A percentile compares a stretch with the other conserved stretches of the same genome.
Evolutionary conservation across 169 alveolate genomes (phyloP).

Genomic region (Cryptosporidium baileyi): DNA sequence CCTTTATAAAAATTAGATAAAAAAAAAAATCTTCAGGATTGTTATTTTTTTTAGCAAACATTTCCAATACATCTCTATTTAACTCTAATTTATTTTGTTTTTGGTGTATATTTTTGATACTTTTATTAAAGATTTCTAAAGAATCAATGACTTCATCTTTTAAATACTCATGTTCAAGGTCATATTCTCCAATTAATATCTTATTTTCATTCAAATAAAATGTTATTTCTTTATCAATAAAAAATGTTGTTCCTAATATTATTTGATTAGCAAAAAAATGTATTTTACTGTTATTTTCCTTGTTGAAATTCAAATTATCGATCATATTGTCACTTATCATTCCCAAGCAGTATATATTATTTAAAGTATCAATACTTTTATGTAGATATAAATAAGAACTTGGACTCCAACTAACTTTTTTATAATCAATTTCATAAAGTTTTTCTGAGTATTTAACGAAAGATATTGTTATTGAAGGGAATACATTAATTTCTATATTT

Average conservation of each 20-base stretch:
- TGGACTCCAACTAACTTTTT: slow-evolving; percentile 23
- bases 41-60: background rate
- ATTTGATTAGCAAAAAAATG: background rate
- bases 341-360: slow-evolving; percentile 33
- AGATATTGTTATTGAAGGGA: background rate
- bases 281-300: background rate
- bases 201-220: slow-evolving; percentile 7
- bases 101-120: too few relatives aligned
- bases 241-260: slow-evolving; percentile 45
- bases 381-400: slow-evolving; percentile 32
- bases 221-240: slow-evolving; percentile 48
- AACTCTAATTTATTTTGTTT: too few relatives aligned
- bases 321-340: slow-evolving; percentile 21
- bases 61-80: background rate
- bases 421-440: background rate
- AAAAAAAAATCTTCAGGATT: background rate
- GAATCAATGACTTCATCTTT: too few relatives aligned
- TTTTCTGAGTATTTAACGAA: background rate
- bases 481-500: background rate
- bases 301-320: background rate
- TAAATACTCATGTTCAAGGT: too few relatives aligned
- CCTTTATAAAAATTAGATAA: background rate
- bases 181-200: background rate
- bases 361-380: background rate
- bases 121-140: too few relatives aligned